Conservation (phyloP, 2,329 filamentous ascomycete genomes). For the Arthrobotrys entomopaga region DNA sequence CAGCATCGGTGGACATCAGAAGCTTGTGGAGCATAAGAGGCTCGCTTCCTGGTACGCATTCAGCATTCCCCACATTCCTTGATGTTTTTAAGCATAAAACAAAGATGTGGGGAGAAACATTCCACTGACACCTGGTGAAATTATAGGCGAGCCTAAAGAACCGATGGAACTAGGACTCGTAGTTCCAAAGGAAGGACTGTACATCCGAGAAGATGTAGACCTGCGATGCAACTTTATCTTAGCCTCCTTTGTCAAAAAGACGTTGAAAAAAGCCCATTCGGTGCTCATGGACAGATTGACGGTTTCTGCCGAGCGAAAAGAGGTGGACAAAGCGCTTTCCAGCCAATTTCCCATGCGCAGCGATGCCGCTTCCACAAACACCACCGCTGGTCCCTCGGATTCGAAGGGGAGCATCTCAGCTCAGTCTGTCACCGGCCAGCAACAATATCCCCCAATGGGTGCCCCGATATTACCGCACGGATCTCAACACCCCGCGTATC, state of each 20-base stretch:
- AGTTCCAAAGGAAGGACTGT: constrained; percentile 75
- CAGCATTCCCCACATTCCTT: neutral
- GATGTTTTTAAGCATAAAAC: neutral
- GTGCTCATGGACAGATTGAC: constrained; percentile 74
- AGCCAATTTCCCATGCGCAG: constrained; percentile 30
- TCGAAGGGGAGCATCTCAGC: too few relatives aligned
- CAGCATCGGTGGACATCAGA: constrained; percentile 80
- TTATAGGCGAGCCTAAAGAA: constrained; percentile 71
- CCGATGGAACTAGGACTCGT: constrained; percentile 74
- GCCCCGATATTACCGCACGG: constrained; percentile 15
- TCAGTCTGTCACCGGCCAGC: neutral
- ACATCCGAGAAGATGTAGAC: constrained; percentile 85
- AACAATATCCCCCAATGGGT: neutral
- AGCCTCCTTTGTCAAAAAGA: constrained; percentile 81
- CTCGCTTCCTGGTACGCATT: constrained; percentile 66
- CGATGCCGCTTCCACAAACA: neutral
- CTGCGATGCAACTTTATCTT: constrained; percentile 83
- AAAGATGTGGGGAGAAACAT: neutral
- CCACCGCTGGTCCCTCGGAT: neutral
- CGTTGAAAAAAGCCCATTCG: constrained; percentile 78
- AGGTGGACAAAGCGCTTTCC: constrained; percentile 57
- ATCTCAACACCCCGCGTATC: constrained; percentile 20
- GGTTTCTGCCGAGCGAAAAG: constrained; percentile 65
- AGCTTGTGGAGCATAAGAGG: constrained; percentile 82
- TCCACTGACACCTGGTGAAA: neutral